Evolutionary conservation across 768 basidiomycete species (phyloP), one percentile per base, ranked within the genome.

Genomic region (Trichaptum fuscoviolaceum): DNA sequence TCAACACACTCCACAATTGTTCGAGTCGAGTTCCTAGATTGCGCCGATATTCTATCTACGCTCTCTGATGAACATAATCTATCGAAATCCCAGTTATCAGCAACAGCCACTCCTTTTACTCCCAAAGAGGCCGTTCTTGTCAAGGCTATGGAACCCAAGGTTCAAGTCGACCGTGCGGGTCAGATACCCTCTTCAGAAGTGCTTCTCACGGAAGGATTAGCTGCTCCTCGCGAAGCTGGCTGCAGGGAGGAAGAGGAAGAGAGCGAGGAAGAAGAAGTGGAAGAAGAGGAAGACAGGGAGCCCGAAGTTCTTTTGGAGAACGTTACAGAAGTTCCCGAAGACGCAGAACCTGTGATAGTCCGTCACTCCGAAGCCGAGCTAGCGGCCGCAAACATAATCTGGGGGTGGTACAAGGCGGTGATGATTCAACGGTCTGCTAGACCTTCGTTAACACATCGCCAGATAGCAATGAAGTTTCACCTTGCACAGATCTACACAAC

Each of bases 11-110:
- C 15, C n/a, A 23, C 6, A 66, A n/a, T 57, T 58, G 27, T 7
- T 17, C 76, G 79, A 36, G 72, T 74, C 26, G 71, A 82, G 0
- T 86, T 83, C 67, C 78, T 80, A 8, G 75, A 79, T n/a, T 78
- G 85, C 59, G 73, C 86, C 85, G 86, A 68, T 68, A 84, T 76
- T 34, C 12, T 25, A 9, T 1, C 34, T 20, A 27, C 18, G 0
- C 12, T 12, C 30, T 30, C 30, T 30, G 8, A 30, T 30, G 30
- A 30, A 30, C 30, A 30, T 2, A 8, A 30, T 30, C 30, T 58
- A 52, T 12, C 42, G 20, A 52, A 15, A 15, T 52, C 42, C 20
- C 42, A 12, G 23, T 61, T 61, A 25, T 61, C 59, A 20, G 72
- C 81, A 30, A 61, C 75, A 4, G 82, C 73, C 70, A 62, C 69